Evolutionary conservation across 2,329 filamentous ascomycete genomes (phyloP).

Genomic region (Clonostachys byssicola): DNA sequence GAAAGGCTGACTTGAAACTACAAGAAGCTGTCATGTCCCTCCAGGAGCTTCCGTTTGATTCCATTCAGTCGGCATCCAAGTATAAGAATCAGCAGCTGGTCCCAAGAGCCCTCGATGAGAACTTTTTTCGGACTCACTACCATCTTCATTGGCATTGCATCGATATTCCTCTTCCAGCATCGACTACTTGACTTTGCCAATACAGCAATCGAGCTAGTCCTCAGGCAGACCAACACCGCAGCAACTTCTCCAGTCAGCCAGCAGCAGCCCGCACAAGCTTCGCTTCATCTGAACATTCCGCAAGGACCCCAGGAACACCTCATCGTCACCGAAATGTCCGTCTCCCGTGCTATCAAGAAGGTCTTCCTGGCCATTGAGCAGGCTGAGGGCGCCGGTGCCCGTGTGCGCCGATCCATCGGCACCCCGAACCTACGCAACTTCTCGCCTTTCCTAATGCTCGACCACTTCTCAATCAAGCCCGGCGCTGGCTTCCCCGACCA

Average conservation of each 20-base stretch:
- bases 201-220: conserved; percentile 9
- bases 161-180: conserved; percentile 16
- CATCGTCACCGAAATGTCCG: conserved; percentile 29
- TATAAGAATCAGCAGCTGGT: neutral
- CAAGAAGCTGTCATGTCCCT: too few species aligned
- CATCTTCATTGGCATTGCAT: conserved; percentile 19
- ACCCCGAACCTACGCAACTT: conserved; percentile 80
- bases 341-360: conserved; percentile 73
- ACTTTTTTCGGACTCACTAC: conserved; percentile 11
- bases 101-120: conserved; percentile 17
- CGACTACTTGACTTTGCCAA: conserved; percentile 11
- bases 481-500: conserved; percentile 92
- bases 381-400: conserved; percentile 81
- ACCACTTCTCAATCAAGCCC: conserved; percentile 78
- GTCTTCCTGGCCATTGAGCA: conserved; percentile 83
- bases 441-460: conserved; percentile 92
- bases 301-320: too few species aligned
- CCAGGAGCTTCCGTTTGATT: too few species aligned
- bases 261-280: too few species aligned
- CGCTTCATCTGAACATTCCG: too few species aligned
- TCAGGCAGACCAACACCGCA: neutral
- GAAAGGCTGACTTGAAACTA: too few species aligned
- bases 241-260: too few species aligned
- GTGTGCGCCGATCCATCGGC: conserved; percentile 83
- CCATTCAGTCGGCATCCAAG: too few species aligned